phyloP scores from a whole-genome alignment of 129 eudicot genomes.

The Flaveria robusta region DNA sequence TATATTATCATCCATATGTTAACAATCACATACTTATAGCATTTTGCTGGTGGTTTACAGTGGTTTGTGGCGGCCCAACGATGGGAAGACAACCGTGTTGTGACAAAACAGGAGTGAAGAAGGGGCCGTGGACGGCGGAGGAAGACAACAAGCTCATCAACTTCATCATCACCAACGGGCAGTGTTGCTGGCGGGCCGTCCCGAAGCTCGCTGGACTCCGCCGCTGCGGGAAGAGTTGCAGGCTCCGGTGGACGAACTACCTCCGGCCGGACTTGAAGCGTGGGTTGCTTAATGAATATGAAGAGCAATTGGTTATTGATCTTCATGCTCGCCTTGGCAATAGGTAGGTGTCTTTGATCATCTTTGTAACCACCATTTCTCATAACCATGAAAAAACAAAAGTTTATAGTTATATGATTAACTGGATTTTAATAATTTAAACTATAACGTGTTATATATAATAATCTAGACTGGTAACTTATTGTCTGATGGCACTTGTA shows the following conservation, averaged over 20 bases:
- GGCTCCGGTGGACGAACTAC: constrained; percentile 91
- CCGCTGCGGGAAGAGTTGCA: constrained; percentile 90
- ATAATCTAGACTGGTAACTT: no score
- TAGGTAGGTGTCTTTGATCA: constrained; percentile 29
- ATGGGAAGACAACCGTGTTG: constrained; percentile 98
- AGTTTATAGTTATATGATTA: not conserved
- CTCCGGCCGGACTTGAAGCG: constrained; percentile 91
- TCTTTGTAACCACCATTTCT: not conserved
- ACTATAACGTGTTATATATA: no score
- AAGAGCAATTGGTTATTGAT: constrained; percentile 81
- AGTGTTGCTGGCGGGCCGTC: constrained; percentile 94
- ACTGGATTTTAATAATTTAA: no score
- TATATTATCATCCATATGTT: constrained; percentile 14
- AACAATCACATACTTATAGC: not conserved
- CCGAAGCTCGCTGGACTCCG: constrained; percentile 88
- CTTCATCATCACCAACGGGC: constrained; percentile 77
- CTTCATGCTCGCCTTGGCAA: constrained; percentile 92
- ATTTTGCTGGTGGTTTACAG: not conserved
- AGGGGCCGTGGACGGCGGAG: constrained; percentile 95
- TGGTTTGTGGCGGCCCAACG: not conserved
- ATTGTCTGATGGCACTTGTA: no score
- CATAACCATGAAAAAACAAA: not conserved
- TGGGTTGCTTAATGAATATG: constrained; percentile 69
- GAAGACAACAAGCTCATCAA: constrained; percentile 83
- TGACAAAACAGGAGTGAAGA: constrained; percentile 87